Evolutionary conservation across 2,329 filamentous ascomycete species (phyloP).

Genomic region (Alternaria viburni): DNA sequence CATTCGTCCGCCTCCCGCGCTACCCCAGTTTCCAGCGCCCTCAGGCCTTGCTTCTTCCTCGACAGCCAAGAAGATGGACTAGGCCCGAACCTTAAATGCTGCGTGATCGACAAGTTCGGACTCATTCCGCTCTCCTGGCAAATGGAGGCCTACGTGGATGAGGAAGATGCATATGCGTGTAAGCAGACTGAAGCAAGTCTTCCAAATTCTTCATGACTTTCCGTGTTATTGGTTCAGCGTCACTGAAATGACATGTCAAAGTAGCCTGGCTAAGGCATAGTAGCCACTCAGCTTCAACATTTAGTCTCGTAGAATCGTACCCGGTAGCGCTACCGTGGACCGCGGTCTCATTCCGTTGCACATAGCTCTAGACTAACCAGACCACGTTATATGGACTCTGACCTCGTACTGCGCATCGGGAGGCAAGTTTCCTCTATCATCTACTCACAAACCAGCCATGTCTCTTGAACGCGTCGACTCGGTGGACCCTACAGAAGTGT

Average conservation of each 20-base stretch:
- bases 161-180: not conserved
- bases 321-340: not conserved
- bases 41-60: not conserved
- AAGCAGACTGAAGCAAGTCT: not conserved
- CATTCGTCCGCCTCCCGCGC: not conserved
- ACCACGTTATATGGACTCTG: not conserved
- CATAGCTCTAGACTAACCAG: not conserved
- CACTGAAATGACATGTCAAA: too few species aligned
- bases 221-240: not conserved
- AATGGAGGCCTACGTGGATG: not conserved
- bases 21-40: not conserved
- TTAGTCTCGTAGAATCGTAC: not conserved
- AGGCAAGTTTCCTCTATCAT: not conserved
- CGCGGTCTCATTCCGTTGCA: not conserved
- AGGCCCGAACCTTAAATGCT: not conserved
- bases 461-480: conserved; percentile 26
- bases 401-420: not conserved
- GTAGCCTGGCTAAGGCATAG: not conserved
- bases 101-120: not conserved
- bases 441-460: conserved; percentile 10
- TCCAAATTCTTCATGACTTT: not conserved
- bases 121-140: not conserved
- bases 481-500: conserved; percentile 22
- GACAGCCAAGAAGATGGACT: not conserved
- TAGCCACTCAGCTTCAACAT: not conserved